These are phyloP conservation scores for Piper longum DNA, from an alignment of 164 flowering plant species.

Conservation along the genomic window DNA sequence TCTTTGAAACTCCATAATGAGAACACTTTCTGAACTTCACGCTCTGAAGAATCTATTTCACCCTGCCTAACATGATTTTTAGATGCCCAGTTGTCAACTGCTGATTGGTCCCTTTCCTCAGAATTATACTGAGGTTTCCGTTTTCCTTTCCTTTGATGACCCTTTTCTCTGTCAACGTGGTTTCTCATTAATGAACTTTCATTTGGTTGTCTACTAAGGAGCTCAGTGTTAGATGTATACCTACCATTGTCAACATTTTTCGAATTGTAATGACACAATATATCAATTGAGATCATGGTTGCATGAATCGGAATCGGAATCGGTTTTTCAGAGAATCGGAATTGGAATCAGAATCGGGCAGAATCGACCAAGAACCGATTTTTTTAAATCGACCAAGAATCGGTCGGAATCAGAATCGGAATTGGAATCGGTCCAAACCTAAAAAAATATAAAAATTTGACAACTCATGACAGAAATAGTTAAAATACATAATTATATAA, in stretches of 20 bases:
- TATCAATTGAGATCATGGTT: too few species aligned
- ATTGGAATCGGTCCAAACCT: too few species aligned
- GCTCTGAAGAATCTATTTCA: conserved; percentile 22
- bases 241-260: conserved; percentile 17
- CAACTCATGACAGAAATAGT: too few species aligned
- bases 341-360: too few species aligned
- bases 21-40: conserved; percentile 28
- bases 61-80: conserved; percentile 24
- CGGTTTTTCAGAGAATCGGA: too few species aligned
- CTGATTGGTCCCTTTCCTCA: conserved; percentile 22
- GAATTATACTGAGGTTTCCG: conserved; percentile 31
- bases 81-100: conserved; percentile 9
- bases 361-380: too few species aligned
- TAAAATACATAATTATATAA: too few species aligned
- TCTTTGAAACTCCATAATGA: conserved; percentile 32
- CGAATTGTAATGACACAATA: conserved; percentile 14
- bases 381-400: too few species aligned
- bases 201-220: conserved; percentile 23
- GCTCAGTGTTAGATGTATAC: conserved; percentile 15
- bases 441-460: too few species aligned
- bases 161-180: conserved; percentile 21
- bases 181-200: conserved; percentile 19
- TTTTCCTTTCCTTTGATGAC: conserved; percentile 40
- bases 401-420: too few species aligned
- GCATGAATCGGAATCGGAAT: too few species aligned